phyloP scores from a whole-genome alignment of 257 asterid genomes.

The Solanum chmielewskii region DNA sequence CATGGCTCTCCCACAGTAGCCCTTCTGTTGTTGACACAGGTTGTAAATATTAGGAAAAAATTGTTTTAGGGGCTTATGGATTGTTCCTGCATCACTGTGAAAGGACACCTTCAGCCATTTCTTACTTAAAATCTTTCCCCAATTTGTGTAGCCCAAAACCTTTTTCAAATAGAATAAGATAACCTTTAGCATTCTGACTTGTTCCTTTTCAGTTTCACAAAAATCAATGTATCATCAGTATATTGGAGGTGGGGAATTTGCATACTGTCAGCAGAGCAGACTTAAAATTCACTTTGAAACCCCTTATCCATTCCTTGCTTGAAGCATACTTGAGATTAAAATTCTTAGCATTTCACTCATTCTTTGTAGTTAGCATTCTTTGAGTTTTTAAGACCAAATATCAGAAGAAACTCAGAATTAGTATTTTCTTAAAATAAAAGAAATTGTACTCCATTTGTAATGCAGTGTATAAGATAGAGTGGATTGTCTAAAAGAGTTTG shows the following conservation, averaged over 20 bases:
- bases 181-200: not conserved
- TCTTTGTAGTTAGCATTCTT: not conserved
- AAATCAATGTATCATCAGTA: not conserved
- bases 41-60: not conserved
- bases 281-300: not conserved
- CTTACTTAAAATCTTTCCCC: not conserved
- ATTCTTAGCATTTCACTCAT: not conserved
- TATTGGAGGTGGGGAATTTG: not conserved
- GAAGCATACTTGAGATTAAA: not conserved
- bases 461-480: not conserved
- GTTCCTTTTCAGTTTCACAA: not conserved
- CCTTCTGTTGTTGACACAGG: not conserved
- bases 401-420: not conserved
- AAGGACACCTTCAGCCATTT: not conserved
- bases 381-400: not conserved
- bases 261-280: not conserved
- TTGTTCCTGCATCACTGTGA: not conserved
- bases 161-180: not conserved
- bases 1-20: not conserved
- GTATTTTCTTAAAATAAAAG: not conserved
- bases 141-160: not conserved
- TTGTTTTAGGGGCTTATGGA: not conserved
- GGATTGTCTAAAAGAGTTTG: not conserved
- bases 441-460: not conserved
- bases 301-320: not conserved